phyloP scores from a whole-genome alignment of 768 basidiomycete genomes.

The Infundibulicybe gibba region DNA sequence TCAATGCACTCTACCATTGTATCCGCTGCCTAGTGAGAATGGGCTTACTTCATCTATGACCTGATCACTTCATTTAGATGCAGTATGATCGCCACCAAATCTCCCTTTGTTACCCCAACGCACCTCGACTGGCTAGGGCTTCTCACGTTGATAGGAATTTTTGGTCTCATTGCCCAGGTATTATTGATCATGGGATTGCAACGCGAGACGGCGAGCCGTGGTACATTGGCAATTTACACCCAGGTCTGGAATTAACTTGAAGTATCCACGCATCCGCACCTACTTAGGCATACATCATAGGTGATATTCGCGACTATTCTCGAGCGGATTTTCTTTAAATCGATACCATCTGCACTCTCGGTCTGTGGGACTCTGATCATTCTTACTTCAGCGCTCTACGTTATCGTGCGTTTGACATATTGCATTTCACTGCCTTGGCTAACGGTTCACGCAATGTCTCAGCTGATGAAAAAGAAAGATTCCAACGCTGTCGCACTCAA shows the following conservation, averaged over 20 bases:
- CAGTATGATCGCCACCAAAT: constrained; percentile 41
- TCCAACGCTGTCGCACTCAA: too few relatives aligned
- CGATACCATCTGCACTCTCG: constrained; percentile 1
- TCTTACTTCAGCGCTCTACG: background rate
- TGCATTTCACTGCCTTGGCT: too few relatives aligned
- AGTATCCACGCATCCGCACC: background rate
- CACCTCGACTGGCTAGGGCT: constrained; percentile 40
- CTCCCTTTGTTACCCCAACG: constrained; percentile 43
- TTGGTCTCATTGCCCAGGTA: constrained; percentile 49
- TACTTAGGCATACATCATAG: background rate
- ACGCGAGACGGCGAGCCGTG: constrained; percentile 5
- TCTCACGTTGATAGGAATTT: constrained; percentile 46
- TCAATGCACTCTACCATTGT: constrained; percentile 50
- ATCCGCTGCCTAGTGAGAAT: constrained; percentile 28
- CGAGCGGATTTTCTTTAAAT: constrained; percentile 3
- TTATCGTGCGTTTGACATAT: background rate
- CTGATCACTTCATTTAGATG: background rate
- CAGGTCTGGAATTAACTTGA: background rate
- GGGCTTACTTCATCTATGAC: background rate
- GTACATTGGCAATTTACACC: constrained; percentile 6
- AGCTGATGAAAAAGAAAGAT: too few relatives aligned
- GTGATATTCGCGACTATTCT: constrained; percentile 3
- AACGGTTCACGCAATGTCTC: too few relatives aligned
- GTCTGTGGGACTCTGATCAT: background rate
- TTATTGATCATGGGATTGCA: constrained; percentile 6